These are phyloP conservation scores for Sphaceloma murrayae DNA, from an alignment of 2,329 filamentous ascomycete genomes.

Conservation along the genomic window DNA sequence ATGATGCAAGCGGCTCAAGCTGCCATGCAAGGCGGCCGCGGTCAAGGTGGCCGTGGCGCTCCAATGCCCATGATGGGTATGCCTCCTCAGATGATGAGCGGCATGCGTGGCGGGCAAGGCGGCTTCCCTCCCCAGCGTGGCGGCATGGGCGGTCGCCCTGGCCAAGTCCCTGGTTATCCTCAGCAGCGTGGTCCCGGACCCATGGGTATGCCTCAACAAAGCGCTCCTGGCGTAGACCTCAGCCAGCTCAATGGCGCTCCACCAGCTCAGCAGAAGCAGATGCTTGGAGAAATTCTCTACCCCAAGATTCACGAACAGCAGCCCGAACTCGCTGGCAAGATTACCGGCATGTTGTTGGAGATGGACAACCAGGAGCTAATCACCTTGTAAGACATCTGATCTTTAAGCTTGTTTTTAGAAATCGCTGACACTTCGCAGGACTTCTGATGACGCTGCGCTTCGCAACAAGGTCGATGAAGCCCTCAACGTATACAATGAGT, in stretches of 20 bases:
- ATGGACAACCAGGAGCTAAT: slow-evolving; percentile 96
- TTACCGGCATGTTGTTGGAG: slow-evolving; percentile 98
- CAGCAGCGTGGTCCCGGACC: slow-evolving; percentile 28
- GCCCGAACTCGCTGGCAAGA: slow-evolving; percentile 94
- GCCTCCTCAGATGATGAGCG: slow-evolving; percentile 56
- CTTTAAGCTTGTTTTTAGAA: too few species aligned
- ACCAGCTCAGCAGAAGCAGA: slow-evolving; percentile 88
- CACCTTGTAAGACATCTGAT: slow-evolving; percentile 94
- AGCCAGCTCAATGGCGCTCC: slow-evolving; percentile 44
- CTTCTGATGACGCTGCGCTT: slow-evolving; percentile 80
- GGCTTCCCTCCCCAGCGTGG: slow-evolving; percentile 19
- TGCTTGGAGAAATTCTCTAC: slow-evolving; percentile 94
- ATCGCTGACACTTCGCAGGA: too few species aligned
- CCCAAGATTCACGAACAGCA: slow-evolving; percentile 96
- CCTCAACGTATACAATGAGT: slow-evolving; percentile 94
- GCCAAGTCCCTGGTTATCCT: slow-evolving; percentile 30
- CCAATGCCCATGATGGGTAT: slow-evolving; percentile 56
- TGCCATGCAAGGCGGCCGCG: slow-evolving; percentile 46
- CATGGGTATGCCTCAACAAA: slow-evolving; percentile 18
- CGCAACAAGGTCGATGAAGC: slow-evolving; percentile 96
- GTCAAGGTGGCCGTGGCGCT: slow-evolving; percentile 55
- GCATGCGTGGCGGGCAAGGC: slow-evolving; percentile 31
- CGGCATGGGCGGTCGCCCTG: slow-evolving; percentile 31
- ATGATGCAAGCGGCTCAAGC: slow-evolving; percentile 63
- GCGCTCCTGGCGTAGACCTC: slow-evolving; percentile 38